Base-by-base conservation (phyloP, 495 filamentous ascomycete species). In the Margaritispora aquatica region DNA sequence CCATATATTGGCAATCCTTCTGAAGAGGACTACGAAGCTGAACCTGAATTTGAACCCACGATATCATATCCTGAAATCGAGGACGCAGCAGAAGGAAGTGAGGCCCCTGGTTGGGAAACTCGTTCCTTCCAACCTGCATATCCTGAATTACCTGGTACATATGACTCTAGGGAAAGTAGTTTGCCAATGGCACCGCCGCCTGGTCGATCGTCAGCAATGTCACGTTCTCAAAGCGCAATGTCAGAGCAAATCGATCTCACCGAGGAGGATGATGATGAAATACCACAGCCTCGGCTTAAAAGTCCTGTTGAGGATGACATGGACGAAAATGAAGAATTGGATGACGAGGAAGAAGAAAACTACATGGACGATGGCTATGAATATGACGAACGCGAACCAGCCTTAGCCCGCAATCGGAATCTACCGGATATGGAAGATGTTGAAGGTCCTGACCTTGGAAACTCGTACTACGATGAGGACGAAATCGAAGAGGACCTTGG, bases 251-350 rank as follows among this genome's bases (percentile, higher is more conserved):
- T 56, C 36, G 60, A 62, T 34, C 36, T 63, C 8, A 68, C 76
- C 72, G 66, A 65, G 76, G 38, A 77, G 54, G 73, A 76, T 26
- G 73, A 75, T 38, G 75, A 77, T 48, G 55, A 44, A 3, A 63
- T 22, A 8, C 21, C n/a, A 11, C 20, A 50, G n/a, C n/a, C 21
- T 26, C 4, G 47, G 3, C 26, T 50, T 5, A 17, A 50, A 26
- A 50, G 47, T 23, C 47, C 11, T 7, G 38, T 21, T 54, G 34
- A 47, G 2, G 58, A 62, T 15, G 60, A 55, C 41, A 62, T 63
- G 13, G 59, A 66, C 26, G 64, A 47, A 21, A 55, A 10, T n/a
- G 47, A 23, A 3, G 47, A 26, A 24, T 4, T 7, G 2, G 7
- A 8, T 17, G 21, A n/a, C 17, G 47, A 50, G 21, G 47, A 50